A percentile compares a stretch with the other conserved stretches of the same genome.
These are phyloP conservation scores for Pseudogymnoascus sp. DNA, from an alignment of 2,329 filamentous ascomycete genomes.

Conservation along the genomic window DNA sequence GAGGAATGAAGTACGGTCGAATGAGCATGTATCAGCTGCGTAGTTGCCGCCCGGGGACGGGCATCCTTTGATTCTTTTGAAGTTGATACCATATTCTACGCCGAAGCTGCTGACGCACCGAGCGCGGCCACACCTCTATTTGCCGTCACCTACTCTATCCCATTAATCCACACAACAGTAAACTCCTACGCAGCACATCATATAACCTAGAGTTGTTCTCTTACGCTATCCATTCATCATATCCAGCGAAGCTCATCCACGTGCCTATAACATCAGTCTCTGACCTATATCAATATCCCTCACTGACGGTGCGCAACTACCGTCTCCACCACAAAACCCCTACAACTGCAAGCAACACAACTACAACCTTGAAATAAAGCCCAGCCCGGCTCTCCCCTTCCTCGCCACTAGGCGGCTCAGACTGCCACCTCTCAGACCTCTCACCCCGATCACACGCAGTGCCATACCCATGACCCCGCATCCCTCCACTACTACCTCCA, in stretches of 20 bases:
- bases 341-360: not conserved
- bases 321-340: not conserved
- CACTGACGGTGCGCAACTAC: not conserved
- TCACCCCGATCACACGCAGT: not conserved
- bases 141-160: too few relatives aligned
- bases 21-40: too few relatives aligned
- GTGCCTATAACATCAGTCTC: not conserved
- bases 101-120: too few relatives aligned
- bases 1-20: too few relatives aligned
- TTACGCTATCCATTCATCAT: not conserved
- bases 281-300: not conserved
- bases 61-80: too few relatives aligned
- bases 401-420: not conserved
- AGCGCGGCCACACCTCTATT: too few relatives aligned
- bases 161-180: too few relatives aligned
- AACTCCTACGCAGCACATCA: too few relatives aligned
- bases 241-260: not conserved
- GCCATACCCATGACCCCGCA: not conserved
- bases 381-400: not conserved
- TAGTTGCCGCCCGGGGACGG: too few relatives aligned
- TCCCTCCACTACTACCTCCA: not conserved
- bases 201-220: not conserved
- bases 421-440: not conserved
- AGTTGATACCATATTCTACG: too few relatives aligned
- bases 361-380: not conserved